phyloP scores from a whole-genome alignment of 1,139 yeast species.

The Lodderomyces pseudojiufengensis region DNA sequence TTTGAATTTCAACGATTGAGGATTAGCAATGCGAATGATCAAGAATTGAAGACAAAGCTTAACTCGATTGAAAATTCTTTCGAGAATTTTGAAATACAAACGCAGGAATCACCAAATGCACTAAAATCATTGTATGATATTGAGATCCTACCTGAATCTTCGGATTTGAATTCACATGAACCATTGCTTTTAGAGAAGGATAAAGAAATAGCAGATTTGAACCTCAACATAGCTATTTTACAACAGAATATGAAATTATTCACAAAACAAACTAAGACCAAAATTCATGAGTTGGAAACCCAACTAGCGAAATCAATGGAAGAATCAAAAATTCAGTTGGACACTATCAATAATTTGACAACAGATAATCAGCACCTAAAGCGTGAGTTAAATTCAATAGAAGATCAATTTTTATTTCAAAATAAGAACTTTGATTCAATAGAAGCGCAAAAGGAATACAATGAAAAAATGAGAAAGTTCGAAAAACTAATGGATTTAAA shows the following conservation, averaged over 20 bases:
- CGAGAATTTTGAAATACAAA: no score
- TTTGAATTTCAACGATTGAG: no score
- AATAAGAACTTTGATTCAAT: conserved; percentile 13
- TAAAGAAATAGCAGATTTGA: conserved; percentile 30
- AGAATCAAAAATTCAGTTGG: conserved; percentile 10
- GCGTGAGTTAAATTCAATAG: conserved; percentile 17
- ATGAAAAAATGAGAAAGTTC: conserved; percentile 27
- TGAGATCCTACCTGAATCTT: no score
- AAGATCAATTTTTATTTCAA: conserved; percentile 12
- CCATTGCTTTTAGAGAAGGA: conserved; percentile 22
- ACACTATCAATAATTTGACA: conserved; percentile 14
- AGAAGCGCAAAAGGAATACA: conserved; percentile 31
- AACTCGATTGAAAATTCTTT: no score
- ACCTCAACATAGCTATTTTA: conserved; percentile 39
- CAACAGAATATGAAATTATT: conserved; percentile 37
- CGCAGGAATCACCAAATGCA: no score
- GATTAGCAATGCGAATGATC: no score
- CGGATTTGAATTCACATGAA: no score
- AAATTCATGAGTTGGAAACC: conserved; percentile 15
- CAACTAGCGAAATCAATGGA: conserved; percentile 21
- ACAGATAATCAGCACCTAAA: conserved; percentile 18
- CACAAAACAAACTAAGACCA: conserved; percentile 24
- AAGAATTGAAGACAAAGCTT: no score
- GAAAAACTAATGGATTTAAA: conserved; percentile 37
- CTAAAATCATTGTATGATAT: no score